Evolutionary conservation across 2,329 filamentous ascomycete species (phyloP).

Genomic region (Claviceps pazoutovae): DNA sequence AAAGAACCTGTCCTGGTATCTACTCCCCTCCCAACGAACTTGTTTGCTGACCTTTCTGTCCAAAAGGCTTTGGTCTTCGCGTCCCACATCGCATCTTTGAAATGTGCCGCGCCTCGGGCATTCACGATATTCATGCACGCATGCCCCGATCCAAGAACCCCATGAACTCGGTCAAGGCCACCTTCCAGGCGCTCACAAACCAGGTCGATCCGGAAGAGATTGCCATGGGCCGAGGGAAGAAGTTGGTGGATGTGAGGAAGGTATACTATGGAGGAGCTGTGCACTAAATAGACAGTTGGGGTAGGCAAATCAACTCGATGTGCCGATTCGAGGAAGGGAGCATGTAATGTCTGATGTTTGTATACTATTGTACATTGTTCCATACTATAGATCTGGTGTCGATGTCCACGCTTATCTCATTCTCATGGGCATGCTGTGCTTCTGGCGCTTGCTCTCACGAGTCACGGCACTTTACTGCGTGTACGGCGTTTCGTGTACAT

Average conservation of each 20-base stretch:
- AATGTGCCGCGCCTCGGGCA: slow-evolving; percentile 75
- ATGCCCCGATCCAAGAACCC: slow-evolving; percentile 82
- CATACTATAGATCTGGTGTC: too few species aligned
- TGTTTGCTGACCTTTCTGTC: not conserved
- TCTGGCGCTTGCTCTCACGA: too few species aligned
- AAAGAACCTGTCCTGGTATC: not conserved
- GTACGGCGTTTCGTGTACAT: not conserved
- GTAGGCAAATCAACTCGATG: not conserved
- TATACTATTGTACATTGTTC: not conserved
- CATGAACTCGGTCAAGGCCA: slow-evolving; percentile 95
- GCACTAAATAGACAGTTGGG: slow-evolving; percentile 26
- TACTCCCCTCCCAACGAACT: too few species aligned
- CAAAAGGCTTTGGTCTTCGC: slow-evolving; percentile 81
- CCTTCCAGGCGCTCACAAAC: slow-evolving; percentile 66
- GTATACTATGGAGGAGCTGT: slow-evolving; percentile 85
- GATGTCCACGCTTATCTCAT: too few species aligned
- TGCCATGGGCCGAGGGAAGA: slow-evolving; percentile 78
- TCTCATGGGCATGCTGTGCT: too few species aligned
- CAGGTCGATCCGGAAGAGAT: slow-evolving; percentile 84
- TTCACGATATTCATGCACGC: slow-evolving; percentile 71
- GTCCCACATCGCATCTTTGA: slow-evolving; percentile 88
- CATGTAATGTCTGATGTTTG: not conserved
- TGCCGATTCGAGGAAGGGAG: not conserved
- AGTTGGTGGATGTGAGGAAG: slow-evolving; percentile 89
- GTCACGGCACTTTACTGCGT: not conserved